phyloP scores from a whole-genome alignment of 768 basidiomycete species.

The Leccinum aurantiacum region DNA sequence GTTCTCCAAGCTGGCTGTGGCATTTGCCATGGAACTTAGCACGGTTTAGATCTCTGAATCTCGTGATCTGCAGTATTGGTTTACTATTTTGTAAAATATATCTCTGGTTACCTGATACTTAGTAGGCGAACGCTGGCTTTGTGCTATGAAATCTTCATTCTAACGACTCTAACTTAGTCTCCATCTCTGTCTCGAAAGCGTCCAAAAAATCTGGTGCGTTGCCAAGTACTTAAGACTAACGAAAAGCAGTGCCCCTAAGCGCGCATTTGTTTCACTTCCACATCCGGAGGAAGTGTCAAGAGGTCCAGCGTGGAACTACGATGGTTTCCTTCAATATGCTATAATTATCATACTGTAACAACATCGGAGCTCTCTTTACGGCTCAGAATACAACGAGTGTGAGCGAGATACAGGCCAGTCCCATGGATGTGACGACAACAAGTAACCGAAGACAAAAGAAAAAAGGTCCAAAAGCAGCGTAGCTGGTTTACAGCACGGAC shows the following conservation, averaged over 20 bases:
- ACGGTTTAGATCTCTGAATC: constrained; percentile 27
- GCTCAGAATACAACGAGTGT: background rate
- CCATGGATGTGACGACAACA: background rate
- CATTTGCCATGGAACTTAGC: constrained; percentile 76
- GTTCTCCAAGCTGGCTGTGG: constrained; percentile 82
- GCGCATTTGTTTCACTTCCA: no score
- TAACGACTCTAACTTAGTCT: no score
- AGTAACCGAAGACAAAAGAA: background rate
- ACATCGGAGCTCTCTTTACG: background rate
- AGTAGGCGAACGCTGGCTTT: background rate
- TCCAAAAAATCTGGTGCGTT: no score
- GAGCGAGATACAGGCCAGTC: background rate
- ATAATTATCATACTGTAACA: background rate
- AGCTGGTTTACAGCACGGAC: no score
- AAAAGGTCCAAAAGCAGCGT: background rate
- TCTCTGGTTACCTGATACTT: background rate
- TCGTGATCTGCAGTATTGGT: background rate
- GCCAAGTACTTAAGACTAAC: no score
- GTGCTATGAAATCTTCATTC: no score
- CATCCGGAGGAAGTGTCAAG: no score
- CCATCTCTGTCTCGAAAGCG: no score
- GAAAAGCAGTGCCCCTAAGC: no score
- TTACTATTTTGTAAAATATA: background rate
- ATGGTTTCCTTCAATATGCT: no score
- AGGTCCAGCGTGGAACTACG: no score